A percentile compares a stretch with the other conserved stretches of the same genome.
phyloP scores from a whole-genome alignment of 2,329 filamentous ascomycete species.

The Sporothrix dimorphospora region DNA sequence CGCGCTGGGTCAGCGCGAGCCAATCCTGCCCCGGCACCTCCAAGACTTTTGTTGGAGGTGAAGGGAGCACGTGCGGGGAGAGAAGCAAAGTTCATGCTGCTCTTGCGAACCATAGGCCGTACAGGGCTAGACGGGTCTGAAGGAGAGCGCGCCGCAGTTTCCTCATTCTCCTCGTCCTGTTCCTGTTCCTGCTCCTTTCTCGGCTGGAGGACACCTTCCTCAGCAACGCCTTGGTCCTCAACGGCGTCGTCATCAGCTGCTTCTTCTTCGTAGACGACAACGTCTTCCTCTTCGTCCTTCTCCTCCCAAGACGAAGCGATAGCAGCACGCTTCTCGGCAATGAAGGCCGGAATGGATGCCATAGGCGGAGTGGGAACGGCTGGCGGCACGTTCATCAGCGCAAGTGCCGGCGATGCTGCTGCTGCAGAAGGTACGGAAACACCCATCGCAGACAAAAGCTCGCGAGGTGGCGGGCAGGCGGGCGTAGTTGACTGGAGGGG shows the following conservation, averaged over 20 bases:
- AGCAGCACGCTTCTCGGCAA: constrained; percentile 9
- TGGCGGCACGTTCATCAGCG: neutral
- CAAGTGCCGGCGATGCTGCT: neutral
- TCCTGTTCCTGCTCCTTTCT: neutral
- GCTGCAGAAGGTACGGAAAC: neutral
- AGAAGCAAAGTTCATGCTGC: constrained; percentile 91
- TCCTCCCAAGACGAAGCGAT: neutral
- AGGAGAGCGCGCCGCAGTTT: constrained; percentile 39
- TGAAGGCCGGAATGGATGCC: constrained; percentile 19
- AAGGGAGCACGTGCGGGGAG: constrained; percentile 89
- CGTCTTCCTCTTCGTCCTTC: neutral
- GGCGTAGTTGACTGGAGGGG: constrained; percentile 34
- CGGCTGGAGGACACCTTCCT: constrained; percentile 6
- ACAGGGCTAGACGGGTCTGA: constrained; percentile 75
- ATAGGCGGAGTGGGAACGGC: constrained; percentile 27
- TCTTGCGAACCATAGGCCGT: constrained; percentile 81
- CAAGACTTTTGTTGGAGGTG: constrained; percentile 80
- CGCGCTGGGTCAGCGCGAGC: constrained; percentile 78
- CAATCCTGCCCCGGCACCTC: constrained; percentile 54
- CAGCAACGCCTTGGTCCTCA: neutral
- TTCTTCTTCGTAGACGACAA: constrained; percentile 2
- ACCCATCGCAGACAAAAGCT: constrained; percentile 30
- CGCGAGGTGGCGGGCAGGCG: constrained; percentile 31
- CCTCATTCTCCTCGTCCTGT: constrained; percentile 11
- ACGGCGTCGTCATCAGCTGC: neutral